Evolutionary conservation across 805 yeast genomes (phyloP).

Genomic region (Trichomonascus vanleenenianus): DNA sequence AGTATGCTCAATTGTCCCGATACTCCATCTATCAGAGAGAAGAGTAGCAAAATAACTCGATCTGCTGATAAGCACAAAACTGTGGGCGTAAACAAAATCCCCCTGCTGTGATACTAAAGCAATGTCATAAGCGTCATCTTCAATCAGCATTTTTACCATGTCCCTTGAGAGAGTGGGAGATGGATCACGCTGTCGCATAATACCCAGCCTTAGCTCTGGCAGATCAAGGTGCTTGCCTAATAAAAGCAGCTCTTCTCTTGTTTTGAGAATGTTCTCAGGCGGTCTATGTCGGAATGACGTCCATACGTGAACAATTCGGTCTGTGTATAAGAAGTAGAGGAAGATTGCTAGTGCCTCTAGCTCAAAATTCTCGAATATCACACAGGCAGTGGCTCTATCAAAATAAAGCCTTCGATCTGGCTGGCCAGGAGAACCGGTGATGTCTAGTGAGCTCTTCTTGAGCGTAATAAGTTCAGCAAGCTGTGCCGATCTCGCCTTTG

Average conservation of each 20-base stretch:
- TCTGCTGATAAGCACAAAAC: constrained; percentile 43
- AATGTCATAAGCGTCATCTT: constrained; percentile 31
- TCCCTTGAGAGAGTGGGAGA: constrained; percentile 5
- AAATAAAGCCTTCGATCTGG: too few species aligned
- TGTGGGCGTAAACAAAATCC: constrained; percentile 32
- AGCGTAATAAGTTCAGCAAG: neutral
- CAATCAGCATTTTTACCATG: constrained; percentile 4
- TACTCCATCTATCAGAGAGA: constrained; percentile 49
- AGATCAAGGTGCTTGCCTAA: constrained; percentile 16
- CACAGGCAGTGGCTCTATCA: too few species aligned
- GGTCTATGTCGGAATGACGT: constrained; percentile 12
- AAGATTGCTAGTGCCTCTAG: constrained; percentile 18
- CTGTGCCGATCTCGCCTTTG: neutral
- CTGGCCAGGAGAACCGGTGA: neutral
- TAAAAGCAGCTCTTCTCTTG: constrained; percentile 20
- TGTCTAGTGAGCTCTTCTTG: neutral
- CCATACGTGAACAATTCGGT: constrained; percentile 20
- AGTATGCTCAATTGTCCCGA: constrained; percentile 4
- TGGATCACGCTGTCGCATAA: constrained; percentile 8
- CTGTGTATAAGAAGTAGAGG: constrained; percentile 25
- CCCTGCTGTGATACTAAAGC: constrained; percentile 42
- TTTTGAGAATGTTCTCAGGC: constrained; percentile 15
- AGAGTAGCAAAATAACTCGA: constrained; percentile 57
- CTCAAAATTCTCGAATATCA: constrained; percentile 3
- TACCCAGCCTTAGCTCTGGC: constrained; percentile 14